A percentile compares a stretch with the other conserved stretches of the same genome.
Evolutionary conservation across 805 yeast genomes (phyloP).

Genomic region (Cyberlindnera galapagoensis): DNA sequence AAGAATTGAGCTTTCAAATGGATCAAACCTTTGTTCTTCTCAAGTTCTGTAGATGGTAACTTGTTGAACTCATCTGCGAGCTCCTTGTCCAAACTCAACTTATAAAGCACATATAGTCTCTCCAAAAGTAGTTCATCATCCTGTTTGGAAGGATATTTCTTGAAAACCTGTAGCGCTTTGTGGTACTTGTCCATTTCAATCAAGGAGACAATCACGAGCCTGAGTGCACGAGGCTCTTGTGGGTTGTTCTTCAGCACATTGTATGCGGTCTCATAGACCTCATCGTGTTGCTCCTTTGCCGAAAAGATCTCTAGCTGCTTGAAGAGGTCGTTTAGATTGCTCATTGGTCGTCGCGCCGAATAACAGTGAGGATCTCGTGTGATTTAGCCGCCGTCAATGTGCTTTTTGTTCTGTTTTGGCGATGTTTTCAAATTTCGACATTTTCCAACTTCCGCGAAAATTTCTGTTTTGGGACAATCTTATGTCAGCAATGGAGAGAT

Average conservation of each 20-base stretch:
- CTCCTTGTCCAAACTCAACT: conserved; percentile 33
- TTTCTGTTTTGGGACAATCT: no score
- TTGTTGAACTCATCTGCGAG: conserved; percentile 23
- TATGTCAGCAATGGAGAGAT: no score
- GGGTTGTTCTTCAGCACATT: conserved; percentile 23
- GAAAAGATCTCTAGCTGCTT: conserved; percentile 22
- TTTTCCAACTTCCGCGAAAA: no score
- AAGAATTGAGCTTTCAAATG: conserved; percentile 49
- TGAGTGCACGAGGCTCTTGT: conserved; percentile 28
- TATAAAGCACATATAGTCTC: conserved; percentile 57
- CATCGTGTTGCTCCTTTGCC: conserved; percentile 16
- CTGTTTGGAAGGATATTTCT: conserved; percentile 27
- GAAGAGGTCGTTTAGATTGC: conserved; percentile 20
- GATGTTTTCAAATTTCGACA: no score
- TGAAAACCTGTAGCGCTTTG: conserved; percentile 40
- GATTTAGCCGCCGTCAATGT: no score
- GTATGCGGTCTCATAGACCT: conserved; percentile 20
- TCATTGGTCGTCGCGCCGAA: conserved; percentile 15
- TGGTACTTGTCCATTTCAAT: conserved; percentile 60
- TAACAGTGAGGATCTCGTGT: no score
- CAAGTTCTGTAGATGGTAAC: conserved; percentile 14
- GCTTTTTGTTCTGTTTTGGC: no score
- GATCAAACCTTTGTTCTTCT: conserved; percentile 31
- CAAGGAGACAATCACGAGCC: conserved; percentile 49
- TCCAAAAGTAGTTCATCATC: conserved; percentile 40